phyloP scores from a whole-genome alignment of 768 basidiomycete species.

The Gloeopeniophorella convolvens region DNA sequence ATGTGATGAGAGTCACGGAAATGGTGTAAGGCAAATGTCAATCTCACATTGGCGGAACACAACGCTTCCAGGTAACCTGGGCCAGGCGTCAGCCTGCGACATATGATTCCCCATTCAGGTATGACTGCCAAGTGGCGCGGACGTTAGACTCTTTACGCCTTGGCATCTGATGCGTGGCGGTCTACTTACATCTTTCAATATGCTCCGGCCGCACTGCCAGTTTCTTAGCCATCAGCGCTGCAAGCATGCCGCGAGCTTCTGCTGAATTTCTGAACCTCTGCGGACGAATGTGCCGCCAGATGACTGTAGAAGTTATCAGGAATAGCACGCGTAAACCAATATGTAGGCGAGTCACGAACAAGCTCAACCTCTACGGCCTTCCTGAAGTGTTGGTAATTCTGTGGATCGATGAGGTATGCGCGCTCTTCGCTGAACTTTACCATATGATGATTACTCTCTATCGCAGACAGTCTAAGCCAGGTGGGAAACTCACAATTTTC shows the following conservation, averaged over 20 bases:
- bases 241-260: constrained; percentile 28
- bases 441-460: not conserved
- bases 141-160: not conserved
- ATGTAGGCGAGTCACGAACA: not conserved
- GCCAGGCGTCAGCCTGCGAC: constrained; percentile 60
- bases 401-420: constrained; percentile 38
- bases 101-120: constrained; percentile 51
- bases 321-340: too few relatives aligned
- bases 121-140: too few relatives aligned
- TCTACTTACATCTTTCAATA: constrained; percentile 42
- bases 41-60: constrained; percentile 50
- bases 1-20: constrained; percentile 24
- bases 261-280: constrained; percentile 33
- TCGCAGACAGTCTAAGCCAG: not conserved
- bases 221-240: constrained; percentile 39
- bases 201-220: constrained; percentile 56
- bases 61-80: constrained; percentile 64
- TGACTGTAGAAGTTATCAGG: not conserved
- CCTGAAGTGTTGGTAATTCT: constrained; percentile 43
- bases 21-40: not conserved
- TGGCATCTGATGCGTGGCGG: not conserved
- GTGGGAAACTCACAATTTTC: constrained; percentile 36
- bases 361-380: constrained; percentile 38
- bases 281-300: constrained; percentile 31
- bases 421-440: constrained; percentile 11